Evolutionary conservation across 2,329 filamentous ascomycete species (phyloP).

Genomic region (Colletotrichum chlorophyti): DNA sequence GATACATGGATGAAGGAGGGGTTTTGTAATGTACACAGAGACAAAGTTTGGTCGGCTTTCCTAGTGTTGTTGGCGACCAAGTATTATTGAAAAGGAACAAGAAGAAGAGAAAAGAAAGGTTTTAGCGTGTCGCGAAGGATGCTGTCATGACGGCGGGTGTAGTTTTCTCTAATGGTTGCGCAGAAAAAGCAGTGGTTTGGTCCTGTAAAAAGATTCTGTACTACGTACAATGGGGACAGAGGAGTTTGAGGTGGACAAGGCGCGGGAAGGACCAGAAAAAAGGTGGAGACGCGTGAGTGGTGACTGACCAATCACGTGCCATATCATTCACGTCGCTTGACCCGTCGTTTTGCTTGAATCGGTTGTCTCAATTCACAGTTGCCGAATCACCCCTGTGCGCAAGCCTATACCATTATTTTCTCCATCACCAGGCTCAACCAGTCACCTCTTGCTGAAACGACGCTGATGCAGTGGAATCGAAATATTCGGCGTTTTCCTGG

Average conservation of each 20-base stretch:
- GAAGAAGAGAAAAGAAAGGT: not conserved
- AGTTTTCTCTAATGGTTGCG: conserved; percentile 18
- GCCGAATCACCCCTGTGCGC: too few relatives aligned
- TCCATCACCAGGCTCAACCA: too few relatives aligned
- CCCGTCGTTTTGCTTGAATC: conserved; percentile 10
- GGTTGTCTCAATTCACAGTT: too few relatives aligned
- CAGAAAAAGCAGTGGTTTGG: conserved; percentile 8
- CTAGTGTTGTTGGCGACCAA: not conserved
- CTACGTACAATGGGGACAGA: too few relatives aligned
- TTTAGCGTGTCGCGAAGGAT: conserved; percentile 17
- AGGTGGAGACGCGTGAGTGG: conserved; percentile 22
- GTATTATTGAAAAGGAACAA: not conserved
- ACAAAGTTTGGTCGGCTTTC: not conserved
- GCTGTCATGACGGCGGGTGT: conserved; percentile 20
- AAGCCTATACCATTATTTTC: too few relatives aligned
- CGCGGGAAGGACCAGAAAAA: conserved; percentile 30
- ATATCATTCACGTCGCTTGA: conserved; percentile 2
- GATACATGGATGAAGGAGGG: conserved; percentile 26
- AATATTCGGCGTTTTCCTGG: too few relatives aligned
- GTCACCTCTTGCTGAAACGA: too few relatives aligned
- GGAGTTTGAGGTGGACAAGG: conserved; percentile 23
- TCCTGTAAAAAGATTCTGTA: conserved; percentile 25
- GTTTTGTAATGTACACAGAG: conserved; percentile 15
- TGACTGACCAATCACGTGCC: conserved; percentile 18
- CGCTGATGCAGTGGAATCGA: too few relatives aligned